Evolutionary conservation across 371 early-diverging fungal species (phyloP).

Genomic region (Mucor mucedo): DNA sequence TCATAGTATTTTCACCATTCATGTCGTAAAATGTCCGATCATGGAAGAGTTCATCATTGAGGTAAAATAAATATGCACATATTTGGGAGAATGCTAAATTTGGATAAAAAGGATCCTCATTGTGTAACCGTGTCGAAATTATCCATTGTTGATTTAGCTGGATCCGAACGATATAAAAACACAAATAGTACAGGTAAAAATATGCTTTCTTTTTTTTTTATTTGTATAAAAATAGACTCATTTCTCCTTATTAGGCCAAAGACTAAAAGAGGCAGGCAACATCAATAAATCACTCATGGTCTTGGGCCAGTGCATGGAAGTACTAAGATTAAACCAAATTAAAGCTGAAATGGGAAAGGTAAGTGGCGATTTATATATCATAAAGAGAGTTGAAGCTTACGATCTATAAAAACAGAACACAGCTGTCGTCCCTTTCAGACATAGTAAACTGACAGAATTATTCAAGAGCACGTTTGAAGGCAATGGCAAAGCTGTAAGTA

Average conservation of each 20-base stretch:
- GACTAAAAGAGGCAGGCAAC: constrained; percentile 90
- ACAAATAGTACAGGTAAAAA: constrained; percentile 74
- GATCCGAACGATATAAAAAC: constrained; percentile 87
- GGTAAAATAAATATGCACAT: constrained; percentile 27
- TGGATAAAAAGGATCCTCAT: constrained; percentile 38
- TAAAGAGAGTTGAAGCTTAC: not conserved
- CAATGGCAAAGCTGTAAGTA: constrained; percentile 61
- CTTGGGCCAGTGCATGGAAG: constrained; percentile 88
- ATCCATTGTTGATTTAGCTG: constrained; percentile 96
- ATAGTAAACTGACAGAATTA: constrained; percentile 72
- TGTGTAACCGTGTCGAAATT: constrained; percentile 59
- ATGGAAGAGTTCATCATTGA: constrained; percentile 57
- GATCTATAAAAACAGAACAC: not conserved
- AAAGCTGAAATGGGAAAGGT: constrained; percentile 49
- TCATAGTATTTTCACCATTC: constrained; percentile 77
- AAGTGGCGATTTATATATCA: not conserved
- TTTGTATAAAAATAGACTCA: constrained; percentile 43
- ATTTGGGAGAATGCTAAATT: not conserved
- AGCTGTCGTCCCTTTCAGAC: constrained; percentile 70
- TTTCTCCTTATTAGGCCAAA: constrained; percentile 54
- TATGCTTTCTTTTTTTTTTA: too few relatives aligned
- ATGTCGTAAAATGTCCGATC: constrained; percentile 61
- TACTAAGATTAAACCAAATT: constrained; percentile 62
- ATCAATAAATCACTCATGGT: constrained; percentile 95
- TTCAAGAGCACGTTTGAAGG: constrained; percentile 72